Conservation (phyloP, 495 filamentous ascomycete genomes). For the Hypoxylon crocopeplum region DNA sequence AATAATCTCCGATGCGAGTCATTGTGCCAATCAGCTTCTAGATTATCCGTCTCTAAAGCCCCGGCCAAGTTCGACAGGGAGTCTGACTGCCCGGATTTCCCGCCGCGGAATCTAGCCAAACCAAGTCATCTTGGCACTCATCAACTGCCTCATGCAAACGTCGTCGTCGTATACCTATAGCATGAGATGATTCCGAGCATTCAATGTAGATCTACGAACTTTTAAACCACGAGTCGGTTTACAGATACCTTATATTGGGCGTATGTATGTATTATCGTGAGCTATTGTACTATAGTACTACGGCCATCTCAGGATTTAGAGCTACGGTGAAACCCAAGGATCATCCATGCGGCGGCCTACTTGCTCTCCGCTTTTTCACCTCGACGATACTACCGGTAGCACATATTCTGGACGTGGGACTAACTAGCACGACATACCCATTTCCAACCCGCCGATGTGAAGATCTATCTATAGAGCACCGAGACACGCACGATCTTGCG, state of each 20-base stretch:
- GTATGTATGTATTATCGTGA: too few relatives aligned
- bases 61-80: too few relatives aligned
- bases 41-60: conserved; percentile 5
- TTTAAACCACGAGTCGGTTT: too few relatives aligned
- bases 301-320: background rate
- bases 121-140: too few relatives aligned
- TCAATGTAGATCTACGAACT: too few relatives aligned
- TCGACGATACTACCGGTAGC: conserved; percentile 4
- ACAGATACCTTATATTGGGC: too few relatives aligned
- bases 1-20: conserved; percentile 27
- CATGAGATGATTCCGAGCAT: too few relatives aligned
- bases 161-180: too few relatives aligned
- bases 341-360: conserved; percentile 13
- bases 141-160: too few relatives aligned
- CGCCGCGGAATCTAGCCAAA: too few relatives aligned
- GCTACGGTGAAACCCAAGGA: conserved; percentile 5
- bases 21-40: conserved; percentile 30
- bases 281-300: background rate
- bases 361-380: conserved; percentile 1
- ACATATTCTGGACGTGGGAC: background rate
- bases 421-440: conserved; percentile 21
- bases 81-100: too few relatives aligned
- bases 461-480: conserved; percentile 2
- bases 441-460: conserved; percentile 3
- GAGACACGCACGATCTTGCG: conserved; percentile 4